Base-by-base conservation (phyloP, 108 stramenopile genomes). In the Seminavis robusta region DNA sequence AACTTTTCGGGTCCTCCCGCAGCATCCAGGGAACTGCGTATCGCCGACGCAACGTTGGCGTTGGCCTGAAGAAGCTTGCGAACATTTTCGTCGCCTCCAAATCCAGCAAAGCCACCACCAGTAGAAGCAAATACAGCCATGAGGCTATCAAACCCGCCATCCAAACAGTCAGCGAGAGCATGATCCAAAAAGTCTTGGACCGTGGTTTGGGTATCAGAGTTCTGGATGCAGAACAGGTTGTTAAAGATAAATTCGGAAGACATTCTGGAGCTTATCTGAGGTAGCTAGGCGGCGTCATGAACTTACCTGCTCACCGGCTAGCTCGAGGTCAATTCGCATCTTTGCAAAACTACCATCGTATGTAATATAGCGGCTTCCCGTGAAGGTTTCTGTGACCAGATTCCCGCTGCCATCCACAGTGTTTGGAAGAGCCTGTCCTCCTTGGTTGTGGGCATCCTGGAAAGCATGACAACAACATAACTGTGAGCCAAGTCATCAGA, bases 51-150 rank as follows among this genome's bases (percentile, higher is more conserved):
- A 17, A 55, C 9, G 20, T 43, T 26, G 10, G 6, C 7, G 21
- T 55, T 55, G 8, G 40, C 11, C 36, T 55, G 53, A 26, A 55
- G 5, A 11, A 55, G 53, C 8, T 55, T 37, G 23, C 53, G 33
- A 23, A 33, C 9, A 25, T 8, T 39, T 8, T 55, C 36, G 36
- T 55, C 53, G 5, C 40, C 19, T 39, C 53, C 53, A 55, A 55
- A 55, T 10, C 53, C 53, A 5, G 33, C 53, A 39, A 55, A 55
- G 25, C 53, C 53, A 55, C 13, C 36, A 7, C 53, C 53, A 26
- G 34, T 33, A 55, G 53, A 55, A 15, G 53, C 34, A 24, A 55
- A 26, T 15, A 36, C 41, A 23, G 47, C 13, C 20, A 59, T 29
- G 24, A 26, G 47, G 25, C 47, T 46, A 2, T 1, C 28, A 1